Evolutionary conservation across 306 rosid genomes (phyloP).

Genomic region (Prunus kanzakura): DNA sequence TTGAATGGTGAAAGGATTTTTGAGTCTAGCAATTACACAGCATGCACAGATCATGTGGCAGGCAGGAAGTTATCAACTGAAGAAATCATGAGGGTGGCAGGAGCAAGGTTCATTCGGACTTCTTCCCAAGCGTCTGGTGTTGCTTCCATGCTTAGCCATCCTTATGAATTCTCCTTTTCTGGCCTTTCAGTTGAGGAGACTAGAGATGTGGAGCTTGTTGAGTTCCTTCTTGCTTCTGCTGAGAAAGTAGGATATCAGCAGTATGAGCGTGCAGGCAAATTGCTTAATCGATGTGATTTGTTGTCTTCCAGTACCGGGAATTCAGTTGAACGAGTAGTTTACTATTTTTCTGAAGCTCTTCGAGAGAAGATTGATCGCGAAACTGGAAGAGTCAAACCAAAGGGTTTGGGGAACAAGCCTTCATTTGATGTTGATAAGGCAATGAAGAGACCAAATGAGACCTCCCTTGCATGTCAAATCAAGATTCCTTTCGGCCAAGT

Average conservation of each 20-base stretch:
- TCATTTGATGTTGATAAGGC: constrained; percentile 32
- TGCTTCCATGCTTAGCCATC: constrained; percentile 33
- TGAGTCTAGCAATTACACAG: constrained; percentile 18
- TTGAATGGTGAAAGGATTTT: constrained; percentile 25
- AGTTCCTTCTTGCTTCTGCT: constrained; percentile 57
- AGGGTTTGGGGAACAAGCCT: background rate
- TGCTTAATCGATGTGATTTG: constrained; percentile 37
- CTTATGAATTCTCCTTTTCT: constrained; percentile 40
- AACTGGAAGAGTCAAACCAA: constrained; percentile 42
- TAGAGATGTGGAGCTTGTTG: constrained; percentile 49
- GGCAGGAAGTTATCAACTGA: constrained; percentile 43
- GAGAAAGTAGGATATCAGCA: constrained; percentile 60
- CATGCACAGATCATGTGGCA: background rate
- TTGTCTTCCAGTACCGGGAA: constrained; percentile 40
- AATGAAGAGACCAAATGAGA: constrained; percentile 21
- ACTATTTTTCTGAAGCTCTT: constrained; percentile 55
- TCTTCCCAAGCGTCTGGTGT: constrained; percentile 23
- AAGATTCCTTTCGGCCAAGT: constrained; percentile 29
- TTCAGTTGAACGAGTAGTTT: constrained; percentile 46
- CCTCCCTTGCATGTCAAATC: constrained; percentile 25
- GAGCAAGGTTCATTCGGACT: constrained; percentile 58
- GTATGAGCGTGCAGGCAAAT: constrained; percentile 37
- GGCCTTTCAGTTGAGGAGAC: constrained; percentile 46
- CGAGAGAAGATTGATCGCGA: constrained; percentile 45
- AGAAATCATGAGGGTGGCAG: constrained; percentile 59